Evolutionary conservation across 2,329 filamentous ascomycete genomes (phyloP), one percentile per base, ranked within the genome.

Genomic region (Nigrospora sphaerica): DNA sequence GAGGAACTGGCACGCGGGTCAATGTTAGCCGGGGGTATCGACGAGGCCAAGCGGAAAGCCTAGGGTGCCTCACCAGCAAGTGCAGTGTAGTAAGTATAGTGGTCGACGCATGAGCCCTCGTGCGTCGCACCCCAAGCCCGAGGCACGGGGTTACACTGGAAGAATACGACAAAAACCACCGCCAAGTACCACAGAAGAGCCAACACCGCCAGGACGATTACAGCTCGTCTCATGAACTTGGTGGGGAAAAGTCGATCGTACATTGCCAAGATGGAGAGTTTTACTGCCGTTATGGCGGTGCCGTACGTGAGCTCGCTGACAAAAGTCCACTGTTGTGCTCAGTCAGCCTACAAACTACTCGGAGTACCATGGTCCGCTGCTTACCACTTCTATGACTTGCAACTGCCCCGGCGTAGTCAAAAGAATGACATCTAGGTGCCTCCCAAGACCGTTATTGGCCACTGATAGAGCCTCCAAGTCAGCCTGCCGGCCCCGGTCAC

Each of bases 231-330:
- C 42, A 44, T 44, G 33, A 44, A 44, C 42, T 44, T 35, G 18
- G 42, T 44, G 12, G 42, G 42, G 12, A 44, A 44, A 12, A 44
- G 42, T 17, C 42, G 33, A 34, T 44, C 42, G 42, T 44, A 44
- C 42, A 44, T 35, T 18, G 42, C 42, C 33, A 44, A 7, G 19
- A 44, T 44, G 4, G 42, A 44, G 10, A 44, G 33, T 19, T 44
- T 44, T 33, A 37, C 42, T 14, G 42, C 23, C 6, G 42, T 37
- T 18, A 44, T 44, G 2, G 42, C 16, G 7, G 42, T 33, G 33
- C 42, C 42, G 36, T 44, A 44, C 10, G 33, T 44, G 9, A 44
- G 33, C 33, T 44, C 42, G 11, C 42, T 44, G 33, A 44, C 31
- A 12, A 44, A 44, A 6, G 42, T 44, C 42, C 42, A 44, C 42